These are phyloP conservation scores for Ceratocystis cubensis DNA, from an alignment of 2,329 filamentous ascomycete genomes.

Conservation along the genomic window DNA sequence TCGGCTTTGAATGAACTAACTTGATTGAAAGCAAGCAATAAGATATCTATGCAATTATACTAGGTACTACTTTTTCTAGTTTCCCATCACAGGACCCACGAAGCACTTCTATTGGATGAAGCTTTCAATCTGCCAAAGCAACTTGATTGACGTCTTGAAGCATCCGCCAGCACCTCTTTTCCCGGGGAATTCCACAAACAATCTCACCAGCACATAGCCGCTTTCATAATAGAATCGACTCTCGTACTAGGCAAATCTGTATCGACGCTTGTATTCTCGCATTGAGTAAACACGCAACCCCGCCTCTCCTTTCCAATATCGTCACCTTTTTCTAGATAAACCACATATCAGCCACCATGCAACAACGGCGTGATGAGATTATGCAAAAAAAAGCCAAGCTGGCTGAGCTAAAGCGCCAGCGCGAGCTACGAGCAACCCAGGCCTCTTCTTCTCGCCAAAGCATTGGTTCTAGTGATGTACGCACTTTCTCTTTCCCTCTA, in stretches of 20 bases:
- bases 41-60: too few relatives aligned
- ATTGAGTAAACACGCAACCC: not conserved
- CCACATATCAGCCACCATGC: slow-evolving; percentile 27
- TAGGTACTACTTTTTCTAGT: too few relatives aligned
- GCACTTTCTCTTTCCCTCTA: slow-evolving; percentile 24
- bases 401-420: slow-evolving; percentile 85
- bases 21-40: too few relatives aligned
- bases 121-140: not conserved
- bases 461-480: slow-evolving; percentile 57
- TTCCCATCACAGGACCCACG: not conserved
- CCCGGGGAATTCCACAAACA: not conserved
- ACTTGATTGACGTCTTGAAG: not conserved
- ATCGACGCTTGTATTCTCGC: not conserved
- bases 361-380: slow-evolving; percentile 89
- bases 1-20: too few relatives aligned
- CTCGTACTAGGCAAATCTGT: too few relatives aligned
- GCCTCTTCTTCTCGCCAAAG: slow-evolving; percentile 57
- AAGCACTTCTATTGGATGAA: not conserved
- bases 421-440: slow-evolving; percentile 70
- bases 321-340: not conserved
- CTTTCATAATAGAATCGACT: not conserved
- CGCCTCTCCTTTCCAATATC: slow-evolving; percentile 2
- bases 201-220: not conserved
- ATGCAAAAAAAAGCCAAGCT: slow-evolving; percentile 94
- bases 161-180: not conserved